Evolutionary conservation across 768 basidiomycete genomes (phyloP).

Genomic region (Suillus tomentosus): DNA sequence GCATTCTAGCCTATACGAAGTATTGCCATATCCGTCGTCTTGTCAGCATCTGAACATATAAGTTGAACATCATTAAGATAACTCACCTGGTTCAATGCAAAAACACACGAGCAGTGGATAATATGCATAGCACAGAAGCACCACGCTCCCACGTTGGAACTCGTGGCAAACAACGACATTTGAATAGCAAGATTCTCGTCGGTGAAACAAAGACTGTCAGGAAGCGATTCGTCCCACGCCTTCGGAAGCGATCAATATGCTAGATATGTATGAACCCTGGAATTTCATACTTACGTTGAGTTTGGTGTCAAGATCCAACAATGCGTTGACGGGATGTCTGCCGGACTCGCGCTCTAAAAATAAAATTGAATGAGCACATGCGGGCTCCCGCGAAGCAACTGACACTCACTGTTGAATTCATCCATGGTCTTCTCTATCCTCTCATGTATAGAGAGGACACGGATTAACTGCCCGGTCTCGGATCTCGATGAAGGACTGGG

Average conservation of each 20-base stretch:
- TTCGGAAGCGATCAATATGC: slow-evolving; percentile 27
- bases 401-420: slow-evolving; percentile 46
- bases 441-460: slow-evolving; percentile 63
- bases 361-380: slow-evolving; percentile 28
- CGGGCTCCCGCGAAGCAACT: background rate
- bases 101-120: slow-evolving; percentile 65
- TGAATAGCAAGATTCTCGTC: slow-evolving; percentile 70
- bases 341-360: slow-evolving; percentile 29
- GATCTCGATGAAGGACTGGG: slow-evolving; percentile 54
- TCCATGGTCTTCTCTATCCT: slow-evolving; percentile 60
- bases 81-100: slow-evolving; percentile 66
- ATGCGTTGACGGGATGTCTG: slow-evolving; percentile 33
- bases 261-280: slow-evolving; percentile 12
- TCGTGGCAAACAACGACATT: slow-evolving; percentile 76
- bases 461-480: slow-evolving; percentile 77
- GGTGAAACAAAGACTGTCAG: slow-evolving; percentile 70
- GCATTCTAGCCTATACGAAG: slow-evolving; percentile 31
- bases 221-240: slow-evolving; percentile 70
- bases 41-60: background rate
- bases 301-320: slow-evolving; percentile 48
- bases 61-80: slow-evolving; percentile 8
- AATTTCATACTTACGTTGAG: slow-evolving; percentile 33
- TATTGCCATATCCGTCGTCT: slow-evolving; percentile 6
- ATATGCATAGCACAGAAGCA: slow-evolving; percentile 78
- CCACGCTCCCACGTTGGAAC: slow-evolving; percentile 79